These are phyloP conservation scores for Trichoderma harzianum DNA, from an alignment of 2,329 filamentous ascomycete genomes.

Conservation along the genomic window DNA sequence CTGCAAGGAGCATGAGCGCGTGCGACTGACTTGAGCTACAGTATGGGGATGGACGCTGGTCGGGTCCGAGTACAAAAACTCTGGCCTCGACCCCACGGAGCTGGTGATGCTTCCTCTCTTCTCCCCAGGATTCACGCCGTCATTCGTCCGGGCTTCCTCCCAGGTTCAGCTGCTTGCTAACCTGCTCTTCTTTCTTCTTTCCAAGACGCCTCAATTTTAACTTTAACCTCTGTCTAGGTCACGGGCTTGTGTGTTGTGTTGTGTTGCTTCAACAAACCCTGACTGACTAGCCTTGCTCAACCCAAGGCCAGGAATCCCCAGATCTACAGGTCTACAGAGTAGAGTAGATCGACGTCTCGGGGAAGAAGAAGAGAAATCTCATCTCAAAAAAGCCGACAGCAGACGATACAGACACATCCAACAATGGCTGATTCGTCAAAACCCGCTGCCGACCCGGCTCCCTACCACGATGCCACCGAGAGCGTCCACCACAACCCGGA, in stretches of 20 bases:
- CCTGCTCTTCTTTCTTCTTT: constrained; percentile 1
- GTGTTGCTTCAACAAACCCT: neutral
- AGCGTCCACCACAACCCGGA: constrained; percentile 30
- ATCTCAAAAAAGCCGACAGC: neutral
- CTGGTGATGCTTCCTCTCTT: constrained; percentile 4
- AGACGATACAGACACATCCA: neutral
- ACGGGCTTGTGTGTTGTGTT: neutral
- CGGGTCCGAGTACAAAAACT: constrained; percentile 18
- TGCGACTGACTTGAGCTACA: neutral
- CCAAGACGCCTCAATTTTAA: neutral
- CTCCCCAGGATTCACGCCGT: constrained; percentile 16
- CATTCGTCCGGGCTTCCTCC: constrained; percentile 17
- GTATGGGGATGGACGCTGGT: neutral
- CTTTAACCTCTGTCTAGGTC: neutral
- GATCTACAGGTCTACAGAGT: neutral
- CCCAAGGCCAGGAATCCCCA: neutral
- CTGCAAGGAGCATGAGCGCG: neutral
- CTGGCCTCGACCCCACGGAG: constrained; percentile 5
- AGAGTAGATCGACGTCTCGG: neutral
- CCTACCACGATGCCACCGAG: constrained; percentile 8
- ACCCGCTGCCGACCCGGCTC: neutral
- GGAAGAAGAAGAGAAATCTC: neutral
- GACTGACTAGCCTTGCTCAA: neutral
- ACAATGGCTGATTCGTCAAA: constrained; percentile 10
- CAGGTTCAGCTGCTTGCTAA: constrained; percentile 14